Conservation (phyloP, 192 early-diverging fungal genomes). For the Entomortierella chlamydospora region DNA sequence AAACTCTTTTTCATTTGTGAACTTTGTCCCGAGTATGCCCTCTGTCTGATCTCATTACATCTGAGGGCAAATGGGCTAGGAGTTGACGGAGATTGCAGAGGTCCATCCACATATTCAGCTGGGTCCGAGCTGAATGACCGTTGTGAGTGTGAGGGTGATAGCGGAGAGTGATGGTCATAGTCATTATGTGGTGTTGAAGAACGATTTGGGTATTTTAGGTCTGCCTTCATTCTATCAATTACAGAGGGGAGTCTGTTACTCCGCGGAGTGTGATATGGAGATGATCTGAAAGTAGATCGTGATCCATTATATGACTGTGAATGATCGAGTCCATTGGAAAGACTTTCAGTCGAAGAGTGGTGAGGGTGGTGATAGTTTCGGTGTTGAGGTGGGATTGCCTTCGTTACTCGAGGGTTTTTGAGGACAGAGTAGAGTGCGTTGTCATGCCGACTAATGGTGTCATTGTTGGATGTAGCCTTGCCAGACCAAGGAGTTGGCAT, state of each 20-base stretch:
- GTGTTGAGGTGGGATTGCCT: slow-evolving; percentile 1
- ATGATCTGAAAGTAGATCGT: slow-evolving; percentile 10
- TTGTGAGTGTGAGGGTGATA: background rate
- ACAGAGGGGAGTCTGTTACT: slow-evolving; percentile 25
- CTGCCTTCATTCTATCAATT: slow-evolving; percentile 42
- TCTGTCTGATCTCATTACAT: slow-evolving; percentile 19
- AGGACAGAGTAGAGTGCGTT: slow-evolving; percentile 6
- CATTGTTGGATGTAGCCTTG: background rate
- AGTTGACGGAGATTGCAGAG: background rate
- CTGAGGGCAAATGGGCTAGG: slow-evolving; percentile 7
- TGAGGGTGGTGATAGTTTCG: background rate
- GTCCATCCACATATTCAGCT: background rate
- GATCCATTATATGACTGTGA: background rate
- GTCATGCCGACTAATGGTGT: background rate
- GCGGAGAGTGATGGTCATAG: background rate
- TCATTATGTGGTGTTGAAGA: background rate
- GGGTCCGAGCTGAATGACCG: background rate
- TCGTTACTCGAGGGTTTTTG: slow-evolving; percentile 14
- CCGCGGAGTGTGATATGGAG: slow-evolving; percentile 18
- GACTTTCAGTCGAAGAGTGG: background rate
- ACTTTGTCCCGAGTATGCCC: slow-evolving; percentile 34
- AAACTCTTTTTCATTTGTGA: slow-evolving; percentile 44
- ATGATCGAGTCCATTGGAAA: background rate
- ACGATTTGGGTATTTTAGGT: slow-evolving; percentile 7
- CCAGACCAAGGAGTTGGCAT: slow-evolving; percentile 5